Evolutionary conservation across 352 stramenopile genomes (phyloP), one percentile per base, ranked within the genome.

Genomic region (Globisporangium splendens): DNA sequence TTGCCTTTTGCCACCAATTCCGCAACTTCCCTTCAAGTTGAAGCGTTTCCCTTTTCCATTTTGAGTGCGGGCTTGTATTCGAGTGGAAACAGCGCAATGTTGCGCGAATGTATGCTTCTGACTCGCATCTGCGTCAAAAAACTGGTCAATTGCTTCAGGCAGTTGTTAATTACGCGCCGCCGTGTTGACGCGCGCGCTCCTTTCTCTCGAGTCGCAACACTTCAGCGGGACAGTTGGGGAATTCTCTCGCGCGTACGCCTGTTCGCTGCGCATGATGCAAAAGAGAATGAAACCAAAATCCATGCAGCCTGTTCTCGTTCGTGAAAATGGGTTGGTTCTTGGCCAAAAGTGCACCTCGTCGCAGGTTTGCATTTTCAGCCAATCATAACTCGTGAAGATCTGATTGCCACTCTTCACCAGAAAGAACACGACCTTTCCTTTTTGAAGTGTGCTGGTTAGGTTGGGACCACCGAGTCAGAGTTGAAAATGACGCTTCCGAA

Each of bases 401-500:
- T 15, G 1, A 31, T 31, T 31, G 24, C 24, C 24, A 31, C 24
- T 5, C 24, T 35, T 35, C 10, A 35, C 5, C 28, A 35, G 28
- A 35, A 35, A 35, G 28, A 31, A 38, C 39, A 51, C 47, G 33
- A 38, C 49, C 46, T 53, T 54, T 54, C 22, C 55, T 35, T 35
- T 35, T 35, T 35, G 28, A 35, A 35, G 28, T 35, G 28, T 35
- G 28, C 5, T 35, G 10, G 28, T 35, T 35, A 8, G 28, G 28
- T 35, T 8, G 2, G 28, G 28, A 35, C 28, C 5, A 35, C 28
- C 28, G 5, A 35, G 28, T 56, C 66, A 73, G 24, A 70, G 55
- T 69, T 53, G 56, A 75, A 83, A 58, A 85, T 85, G 75, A 85
- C 75, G 49, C 73, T 85, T 64, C 75, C 75, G 21, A 80, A 77